These are phyloP conservation scores for Colletotrichum chlorophyti DNA, from an alignment of 2,329 filamentous ascomycete genomes.

Conservation along the genomic window DNA sequence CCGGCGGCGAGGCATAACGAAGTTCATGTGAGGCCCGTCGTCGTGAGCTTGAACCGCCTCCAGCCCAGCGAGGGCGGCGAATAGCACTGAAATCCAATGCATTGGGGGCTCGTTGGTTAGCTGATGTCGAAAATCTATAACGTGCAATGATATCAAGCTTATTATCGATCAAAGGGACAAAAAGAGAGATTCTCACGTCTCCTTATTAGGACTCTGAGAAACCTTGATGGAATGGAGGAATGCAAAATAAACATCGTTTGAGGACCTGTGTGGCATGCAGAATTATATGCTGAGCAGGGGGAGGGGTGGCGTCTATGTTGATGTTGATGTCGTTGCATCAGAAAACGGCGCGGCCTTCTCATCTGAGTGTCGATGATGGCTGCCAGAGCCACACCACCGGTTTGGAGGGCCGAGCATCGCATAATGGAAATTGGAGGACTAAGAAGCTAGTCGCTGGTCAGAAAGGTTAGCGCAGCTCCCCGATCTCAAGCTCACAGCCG, in stretches of 20 bases:
- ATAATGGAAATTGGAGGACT: slow-evolving; percentile 18
- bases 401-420: slow-evolving; percentile 12
- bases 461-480: slow-evolving; percentile 4
- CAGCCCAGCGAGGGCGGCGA: slow-evolving; percentile 34
- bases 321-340: slow-evolving; percentile 4
- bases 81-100: slow-evolving; percentile 34
- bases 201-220: background rate
- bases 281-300: slow-evolving; percentile 22
- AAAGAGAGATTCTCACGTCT: slow-evolving; percentile 2
- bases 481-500: slow-evolving; percentile 1
- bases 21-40: slow-evolving; percentile 28
- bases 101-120: slow-evolving; percentile 28
- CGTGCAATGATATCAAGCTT: no score
- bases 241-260: background rate
- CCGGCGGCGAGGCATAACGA: slow-evolving; percentile 7
- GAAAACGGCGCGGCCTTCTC: slow-evolving; percentile 7
- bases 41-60: slow-evolving; percentile 36
- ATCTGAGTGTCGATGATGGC: background rate
- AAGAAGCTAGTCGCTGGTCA: background rate
- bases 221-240: slow-evolving; percentile 14
- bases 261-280: background rate
- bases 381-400: background rate
- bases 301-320: background rate
- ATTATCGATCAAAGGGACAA: background rate
- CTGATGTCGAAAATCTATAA: no score